Evolutionary conservation across 129 eudicot species (phyloP), one percentile per base, ranked within the genome.

Genomic region (Arctium minus): DNA sequence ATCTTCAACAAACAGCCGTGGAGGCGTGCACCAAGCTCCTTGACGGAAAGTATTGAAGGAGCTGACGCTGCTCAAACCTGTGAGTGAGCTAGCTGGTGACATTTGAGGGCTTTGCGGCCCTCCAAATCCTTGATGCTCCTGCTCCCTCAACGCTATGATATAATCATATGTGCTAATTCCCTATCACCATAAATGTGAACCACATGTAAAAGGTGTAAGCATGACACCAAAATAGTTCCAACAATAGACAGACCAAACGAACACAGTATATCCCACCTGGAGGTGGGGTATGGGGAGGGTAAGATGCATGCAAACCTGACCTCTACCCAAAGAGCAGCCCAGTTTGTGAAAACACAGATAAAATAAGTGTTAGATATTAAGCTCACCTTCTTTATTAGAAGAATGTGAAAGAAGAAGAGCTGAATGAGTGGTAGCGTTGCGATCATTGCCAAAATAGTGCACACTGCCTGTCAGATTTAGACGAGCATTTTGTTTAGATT

Each of bases 11-110:
- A 96, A 96, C 39, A 96, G 82, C 9, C 99, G 91, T 22, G 99
- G 99, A 60, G 99, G 99, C 0, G 99, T 96, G 79, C 99, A 96
- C 97, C 97, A 96, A 50, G 98, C 98, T 31, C 97, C 97, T 81
- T 92, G 91, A 29, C 92, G 97, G 89, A 93, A 93, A 74, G 90
- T 85, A 64, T 85, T 93, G 81, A 91, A 93, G 77, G 99, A 96
- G 87, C 99, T 96, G 50, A 91, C 89, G 76, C 99, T 96, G 87
- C 99, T 96, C 68, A 96, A 80, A 80, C 98, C 94, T 6, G 99
- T 96, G 37, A 91, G 82, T 17, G 98, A 93, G 92, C 97, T 96
- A 67, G 85, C 92, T 56, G 89, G 94, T 15, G 99, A 96, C 99
- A 93, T 91, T 81, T 93, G 99, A 68, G 98, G 99, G 83, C 99